Conservation (phyloP, 345 rosid species). For the Brassica carinata region DNA sequence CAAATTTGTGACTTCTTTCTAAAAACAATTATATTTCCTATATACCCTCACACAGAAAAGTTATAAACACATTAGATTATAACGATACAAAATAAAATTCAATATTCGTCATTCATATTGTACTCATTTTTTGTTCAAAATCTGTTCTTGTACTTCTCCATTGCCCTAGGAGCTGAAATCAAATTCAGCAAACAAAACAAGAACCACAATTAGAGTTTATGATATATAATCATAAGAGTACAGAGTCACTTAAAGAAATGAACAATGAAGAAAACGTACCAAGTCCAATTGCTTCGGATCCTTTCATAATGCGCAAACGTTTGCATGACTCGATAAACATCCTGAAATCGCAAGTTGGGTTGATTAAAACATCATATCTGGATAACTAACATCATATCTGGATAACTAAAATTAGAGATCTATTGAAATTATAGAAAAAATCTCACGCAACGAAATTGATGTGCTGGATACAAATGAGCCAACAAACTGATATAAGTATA, state of each 20-base stretch:
- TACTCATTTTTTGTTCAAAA: constrained; percentile 9
- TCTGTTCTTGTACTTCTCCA: constrained; percentile 33
- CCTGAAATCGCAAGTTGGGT: constrained; percentile 42
- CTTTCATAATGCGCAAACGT: constrained; percentile 92
- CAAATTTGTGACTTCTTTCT: constrained; percentile 1
- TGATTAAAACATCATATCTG: background rate
- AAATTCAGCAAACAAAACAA: background rate
- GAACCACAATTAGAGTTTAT: background rate
- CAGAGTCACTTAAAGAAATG: background rate
- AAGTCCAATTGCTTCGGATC: constrained; percentile 93
- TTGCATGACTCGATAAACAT: constrained; percentile 93
- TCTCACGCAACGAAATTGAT: background rate
- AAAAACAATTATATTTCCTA: constrained; percentile 2
- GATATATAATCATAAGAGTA: background rate
- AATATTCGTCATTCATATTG: background rate
- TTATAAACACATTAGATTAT: constrained; percentile 22
- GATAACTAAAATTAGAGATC: background rate
- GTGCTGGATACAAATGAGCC: constrained; percentile 26
- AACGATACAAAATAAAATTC: constrained; percentile 18
- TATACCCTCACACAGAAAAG: constrained; percentile 17
- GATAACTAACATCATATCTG: background rate
- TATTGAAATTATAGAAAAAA: background rate
- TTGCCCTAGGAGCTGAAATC: constrained; percentile 31
- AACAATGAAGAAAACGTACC: constrained; percentile 46
- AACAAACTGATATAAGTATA: background rate